Evolutionary conservation across 2,329 filamentous ascomycete genomes (phyloP).

Genomic region (Exophiala dermatitidis): DNA sequence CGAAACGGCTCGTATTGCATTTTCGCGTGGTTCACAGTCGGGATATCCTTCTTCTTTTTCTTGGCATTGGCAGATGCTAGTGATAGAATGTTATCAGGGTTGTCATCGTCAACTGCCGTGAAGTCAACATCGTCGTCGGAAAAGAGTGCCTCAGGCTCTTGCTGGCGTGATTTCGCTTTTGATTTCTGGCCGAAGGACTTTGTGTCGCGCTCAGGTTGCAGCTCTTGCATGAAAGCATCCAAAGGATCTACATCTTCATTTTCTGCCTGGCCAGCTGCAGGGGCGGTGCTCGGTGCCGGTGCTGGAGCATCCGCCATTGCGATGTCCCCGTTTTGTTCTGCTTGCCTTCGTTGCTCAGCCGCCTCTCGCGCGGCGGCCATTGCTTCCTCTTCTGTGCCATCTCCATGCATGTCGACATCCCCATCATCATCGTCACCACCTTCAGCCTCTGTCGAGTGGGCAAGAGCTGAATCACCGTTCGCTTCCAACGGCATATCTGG

Average conservation of each 20-base stretch:
- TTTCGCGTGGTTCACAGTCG: conserved; percentile 77
- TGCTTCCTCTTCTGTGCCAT: conserved; percentile 77
- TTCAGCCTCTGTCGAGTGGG: conserved; percentile 51
- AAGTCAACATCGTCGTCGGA: conserved; percentile 65
- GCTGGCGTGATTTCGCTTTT: conserved; percentile 45
- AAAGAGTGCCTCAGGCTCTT: conserved; percentile 78
- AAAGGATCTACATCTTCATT: conserved; percentile 76
- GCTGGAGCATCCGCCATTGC: conserved; percentile 32
- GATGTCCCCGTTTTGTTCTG: conserved; percentile 30
- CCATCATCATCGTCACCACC: conserved; percentile 55
- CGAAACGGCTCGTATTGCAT: conserved; percentile 76
- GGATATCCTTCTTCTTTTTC: conserved; percentile 92
- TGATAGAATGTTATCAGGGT: conserved; percentile 58
- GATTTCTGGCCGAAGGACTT: conserved; percentile 31
- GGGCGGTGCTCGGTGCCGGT: conserved; percentile 34
- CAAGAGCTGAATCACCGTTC: conserved; percentile 48
- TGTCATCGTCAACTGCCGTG: conserved; percentile 54
- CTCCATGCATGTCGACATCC: conserved; percentile 67
- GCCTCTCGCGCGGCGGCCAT: conserved; percentile 78
- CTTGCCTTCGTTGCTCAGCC: conserved; percentile 64
- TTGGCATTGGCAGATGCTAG: conserved; percentile 37
- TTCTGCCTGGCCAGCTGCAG: conserved; percentile 40
- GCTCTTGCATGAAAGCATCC: conserved; percentile 90
- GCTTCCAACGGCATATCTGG: conserved; percentile 59
- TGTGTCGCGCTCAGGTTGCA: conserved; percentile 44